These are phyloP conservation scores for Taphrina flavorubra DNA, from an alignment of 1,139 yeast genomes.

Conservation along the genomic window DNA sequence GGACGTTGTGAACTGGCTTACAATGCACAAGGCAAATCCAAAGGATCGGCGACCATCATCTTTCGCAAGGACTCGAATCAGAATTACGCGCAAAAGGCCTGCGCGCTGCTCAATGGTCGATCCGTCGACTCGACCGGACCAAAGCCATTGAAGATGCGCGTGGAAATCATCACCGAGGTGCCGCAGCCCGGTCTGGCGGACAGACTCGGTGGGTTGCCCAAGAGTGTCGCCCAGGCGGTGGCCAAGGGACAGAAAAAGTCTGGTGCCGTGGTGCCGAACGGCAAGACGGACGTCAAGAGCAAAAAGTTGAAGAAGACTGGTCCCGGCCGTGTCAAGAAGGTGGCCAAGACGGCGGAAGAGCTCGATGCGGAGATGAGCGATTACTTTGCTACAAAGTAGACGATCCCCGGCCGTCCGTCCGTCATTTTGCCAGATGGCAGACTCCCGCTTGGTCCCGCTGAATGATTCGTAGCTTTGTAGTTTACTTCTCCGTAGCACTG, in stretches of 20 bases:
- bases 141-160: constrained; percentile 63
- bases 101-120: constrained; percentile 85
- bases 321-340: constrained; percentile 44
- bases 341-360: constrained; percentile 82
- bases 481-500: not conserved
- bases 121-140: constrained; percentile 74
- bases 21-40: constrained; percentile 86
- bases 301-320: constrained; percentile 41
- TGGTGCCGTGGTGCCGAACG: constrained; percentile 43
- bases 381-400: constrained; percentile 56
- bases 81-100: constrained; percentile 70
- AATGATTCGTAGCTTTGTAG: not conserved
- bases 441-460: too few species aligned
- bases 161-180: constrained; percentile 24
- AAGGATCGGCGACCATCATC: constrained; percentile 86
- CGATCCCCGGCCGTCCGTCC: too few species aligned
- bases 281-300: constrained; percentile 32
- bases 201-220: constrained; percentile 56
- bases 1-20: constrained; percentile 72
- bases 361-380: constrained; percentile 92
- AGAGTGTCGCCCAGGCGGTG: constrained; percentile 37
- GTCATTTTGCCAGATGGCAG: too few species aligned
- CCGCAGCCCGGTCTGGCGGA: constrained; percentile 38
- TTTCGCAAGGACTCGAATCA: constrained; percentile 65
- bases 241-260: constrained; percentile 56